Evolutionary conservation across 305 asterid genomes (phyloP).

Genomic region (Fraxinus paxiana): DNA sequence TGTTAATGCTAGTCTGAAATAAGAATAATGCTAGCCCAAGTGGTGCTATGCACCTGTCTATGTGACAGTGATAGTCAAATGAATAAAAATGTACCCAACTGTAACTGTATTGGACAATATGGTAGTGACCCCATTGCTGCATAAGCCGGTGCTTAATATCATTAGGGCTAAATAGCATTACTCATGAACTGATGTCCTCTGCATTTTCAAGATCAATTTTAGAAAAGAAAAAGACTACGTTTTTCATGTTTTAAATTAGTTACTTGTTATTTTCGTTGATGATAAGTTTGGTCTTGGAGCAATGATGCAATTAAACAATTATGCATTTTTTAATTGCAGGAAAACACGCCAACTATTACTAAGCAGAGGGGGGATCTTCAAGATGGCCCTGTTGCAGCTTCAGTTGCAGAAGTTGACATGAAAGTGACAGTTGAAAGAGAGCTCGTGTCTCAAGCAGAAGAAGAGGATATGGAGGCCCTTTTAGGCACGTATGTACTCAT

Average conservation of each 20-base stretch:
- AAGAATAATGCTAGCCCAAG: background rate
- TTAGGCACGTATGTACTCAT: constrained; percentile 82
- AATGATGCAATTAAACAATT: background rate
- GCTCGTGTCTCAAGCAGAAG: constrained; percentile 96
- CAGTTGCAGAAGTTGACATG: constrained; percentile 57
- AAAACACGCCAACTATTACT: constrained; percentile 59
- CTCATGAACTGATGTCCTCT: background rate
- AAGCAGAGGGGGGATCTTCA: constrained; percentile 53
- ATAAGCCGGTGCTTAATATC: background rate
- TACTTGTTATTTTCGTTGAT: background rate
- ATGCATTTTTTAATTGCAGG: constrained; percentile 41
- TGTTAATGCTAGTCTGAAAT: constrained; percentile 3
- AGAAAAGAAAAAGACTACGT: background rate
- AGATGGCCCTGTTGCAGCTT: constrained; percentile 58
- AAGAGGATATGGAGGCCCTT: constrained; percentile 99
- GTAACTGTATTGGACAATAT: background rate
- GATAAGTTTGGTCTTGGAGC: constrained; percentile 13
- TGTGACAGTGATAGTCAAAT: background rate
- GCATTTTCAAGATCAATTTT: constrained; percentile 7
- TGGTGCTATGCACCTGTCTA: background rate
- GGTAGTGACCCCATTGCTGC: background rate
- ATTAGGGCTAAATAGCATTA: background rate
- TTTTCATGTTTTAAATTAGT: constrained; percentile 10
- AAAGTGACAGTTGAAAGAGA: constrained; percentile 97
- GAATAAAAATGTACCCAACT: background rate